Evolutionary conservation across 768 basidiomycete species (phyloP), one percentile per base, ranked within the genome.

Genomic region (Butyriboletus loyo): DNA sequence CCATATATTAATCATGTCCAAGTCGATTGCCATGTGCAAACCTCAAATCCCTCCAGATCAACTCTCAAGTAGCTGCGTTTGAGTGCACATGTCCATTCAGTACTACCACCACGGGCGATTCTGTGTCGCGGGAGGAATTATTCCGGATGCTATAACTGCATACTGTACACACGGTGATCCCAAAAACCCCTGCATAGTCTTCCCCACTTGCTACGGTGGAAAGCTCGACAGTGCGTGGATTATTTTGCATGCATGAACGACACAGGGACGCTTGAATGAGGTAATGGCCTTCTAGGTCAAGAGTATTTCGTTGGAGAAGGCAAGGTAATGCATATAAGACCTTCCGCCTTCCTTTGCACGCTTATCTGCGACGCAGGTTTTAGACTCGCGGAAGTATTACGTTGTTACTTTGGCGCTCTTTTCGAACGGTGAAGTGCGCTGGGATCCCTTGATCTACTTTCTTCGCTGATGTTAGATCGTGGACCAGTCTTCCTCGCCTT

Each of bases 111-210:
- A 83, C 48, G 82, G 81, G 7, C 76, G 81, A 22, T 77, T 83
- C 60, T 69, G 61, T 17, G 75, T 82, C 34, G 64, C 75, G 49
- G 82, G 82, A 9, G 82, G 82, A 13, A 66, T 78, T 4, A 63
- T 84, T 19, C 81, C 82, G 4, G 74, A 82, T 51, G 81, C 82
- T 7, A 60, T 82, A 24, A 84, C 82, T n/a, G 82, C 82, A 19
- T 83, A 79, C 58, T 71, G 79, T 46, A 82, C 80, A 0, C 82
- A 81, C 54, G 82, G 82, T 15, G 66, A 79, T 56, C 72, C 75
- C 2, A 60, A 63, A 17, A 83, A 81, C 42, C 82, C 82, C 4
- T 83, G 80, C 60, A 74, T 83, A 30, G 78, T 84, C 15, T 82
- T 81, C 60, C 81, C 81, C 5, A 83, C 81, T 5, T 83, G 80